Evolutionary conservation across 306 rosid species (phyloP).

Genomic region (Rubus idaeus): DNA sequence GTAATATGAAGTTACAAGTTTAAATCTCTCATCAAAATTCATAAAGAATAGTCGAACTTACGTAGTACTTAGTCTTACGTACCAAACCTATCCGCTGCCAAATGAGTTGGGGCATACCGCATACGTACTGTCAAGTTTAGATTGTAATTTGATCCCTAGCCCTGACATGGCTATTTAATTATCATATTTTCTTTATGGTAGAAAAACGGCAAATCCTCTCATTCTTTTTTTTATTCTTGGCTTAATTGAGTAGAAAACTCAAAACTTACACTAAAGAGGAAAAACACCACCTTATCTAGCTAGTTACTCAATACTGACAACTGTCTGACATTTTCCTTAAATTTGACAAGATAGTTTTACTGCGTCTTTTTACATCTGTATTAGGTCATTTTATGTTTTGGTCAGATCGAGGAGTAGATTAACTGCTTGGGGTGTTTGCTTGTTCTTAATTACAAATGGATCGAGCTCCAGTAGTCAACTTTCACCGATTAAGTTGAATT

Average conservation of each 20-base stretch:
- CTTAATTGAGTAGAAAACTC: background rate
- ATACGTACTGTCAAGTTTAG: no score
- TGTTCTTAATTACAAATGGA: background rate
- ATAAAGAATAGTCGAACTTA: no score
- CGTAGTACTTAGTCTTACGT: no score
- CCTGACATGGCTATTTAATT: no score
- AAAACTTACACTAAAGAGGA: background rate
- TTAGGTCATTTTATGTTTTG: background rate
- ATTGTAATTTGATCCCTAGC: no score
- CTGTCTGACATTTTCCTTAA: background rate
- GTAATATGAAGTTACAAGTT: no score
- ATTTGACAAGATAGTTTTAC: conserved; percentile 1
- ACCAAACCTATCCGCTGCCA: no score
- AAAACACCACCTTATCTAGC: background rate
- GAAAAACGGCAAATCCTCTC: no score
- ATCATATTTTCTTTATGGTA: no score
- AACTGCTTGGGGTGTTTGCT: background rate
- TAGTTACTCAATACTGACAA: background rate
- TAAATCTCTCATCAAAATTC: no score
- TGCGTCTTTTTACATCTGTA: background rate
- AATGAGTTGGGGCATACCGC: no score
- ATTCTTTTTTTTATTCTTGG: background rate
- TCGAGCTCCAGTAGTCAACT: conserved; percentile 3
- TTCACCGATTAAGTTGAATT: background rate
- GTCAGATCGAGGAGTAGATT: background rate